A percentile compares a stretch with the other conserved stretches of the same genome.
Evolutionary conservation across 2,329 filamentous ascomycete species (phyloP).

Genomic region (Trichoderma harzianum): DNA sequence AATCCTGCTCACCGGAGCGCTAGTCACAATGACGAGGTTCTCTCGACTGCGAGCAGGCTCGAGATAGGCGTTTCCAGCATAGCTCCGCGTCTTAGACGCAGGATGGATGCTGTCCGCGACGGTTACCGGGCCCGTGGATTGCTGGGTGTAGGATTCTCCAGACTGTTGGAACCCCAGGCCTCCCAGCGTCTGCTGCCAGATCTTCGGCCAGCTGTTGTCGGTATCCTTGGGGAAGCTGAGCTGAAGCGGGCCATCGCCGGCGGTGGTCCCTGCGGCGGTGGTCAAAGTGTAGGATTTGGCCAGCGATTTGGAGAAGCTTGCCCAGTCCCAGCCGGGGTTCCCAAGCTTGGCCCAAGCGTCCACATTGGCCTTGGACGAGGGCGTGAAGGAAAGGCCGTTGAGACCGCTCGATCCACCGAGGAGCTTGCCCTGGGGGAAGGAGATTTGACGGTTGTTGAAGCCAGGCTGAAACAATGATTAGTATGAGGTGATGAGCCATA

Average conservation of each 20-base stretch:
- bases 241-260: slow-evolving; percentile 30
- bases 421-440: slow-evolving; percentile 23
- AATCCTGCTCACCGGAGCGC: slow-evolving; percentile 34
- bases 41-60: slow-evolving; percentile 28
- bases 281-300: slow-evolving; percentile 33
- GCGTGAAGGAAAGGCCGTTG: slow-evolving; percentile 27
- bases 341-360: slow-evolving; percentile 28
- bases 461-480: background rate
- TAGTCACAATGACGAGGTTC: slow-evolving; percentile 34
- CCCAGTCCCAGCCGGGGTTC: slow-evolving; percentile 28
- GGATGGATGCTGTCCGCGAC: slow-evolving; percentile 32
- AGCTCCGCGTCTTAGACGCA: slow-evolving; percentile 32
- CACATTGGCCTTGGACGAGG: slow-evolving; percentile 17
- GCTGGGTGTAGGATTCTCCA: slow-evolving; percentile 31
- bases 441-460: slow-evolving; percentile 22
- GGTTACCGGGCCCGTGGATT: slow-evolving; percentile 30
- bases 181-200: slow-evolving; percentile 6
- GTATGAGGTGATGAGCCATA: background rate
- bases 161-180: background rate
- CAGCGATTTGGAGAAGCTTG: slow-evolving; percentile 26
- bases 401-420: slow-evolving; percentile 31
- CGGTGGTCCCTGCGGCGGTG: slow-evolving; percentile 22
- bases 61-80: slow-evolving; percentile 32
- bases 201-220: background rate
- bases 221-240: slow-evolving; percentile 2